phyloP scores from a whole-genome alignment of 2,329 filamentous ascomycete genomes.

The Aspergillus quadrilineatus region DNA sequence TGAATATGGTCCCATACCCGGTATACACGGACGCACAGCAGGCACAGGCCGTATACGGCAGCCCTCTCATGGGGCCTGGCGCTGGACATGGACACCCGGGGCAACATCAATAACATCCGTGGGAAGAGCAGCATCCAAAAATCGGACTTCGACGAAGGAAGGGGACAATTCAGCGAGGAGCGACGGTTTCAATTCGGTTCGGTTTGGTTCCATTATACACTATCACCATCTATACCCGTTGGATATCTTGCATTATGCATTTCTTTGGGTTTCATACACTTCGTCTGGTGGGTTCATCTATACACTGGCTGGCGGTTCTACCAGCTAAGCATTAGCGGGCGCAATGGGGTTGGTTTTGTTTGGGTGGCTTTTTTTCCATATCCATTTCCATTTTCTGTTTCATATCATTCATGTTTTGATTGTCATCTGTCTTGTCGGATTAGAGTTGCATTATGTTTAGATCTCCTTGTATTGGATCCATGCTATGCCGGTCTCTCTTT shows the following conservation, averaged over 20 bases:
- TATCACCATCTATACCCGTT: neutral
- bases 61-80: conserved; percentile 32
- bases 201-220: neutral
- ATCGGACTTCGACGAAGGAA: neutral
- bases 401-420: too few relatives aligned
- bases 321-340: conserved; percentile 41
- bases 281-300: conserved; percentile 22
- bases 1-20: conserved; percentile 35
- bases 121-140: neutral
- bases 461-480: too few relatives aligned
- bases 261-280: neutral
- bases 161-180: neutral
- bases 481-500: too few relatives aligned
- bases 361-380: conserved; percentile 32
- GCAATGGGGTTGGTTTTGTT: conserved; percentile 26
- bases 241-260: conserved; percentile 13
- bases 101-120: conserved; percentile 5
- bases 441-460: too few relatives aligned
- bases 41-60: conserved; percentile 29
- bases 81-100: conserved; percentile 16
- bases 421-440: too few relatives aligned
- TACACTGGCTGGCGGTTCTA: conserved; percentile 5
- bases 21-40: conserved; percentile 34
- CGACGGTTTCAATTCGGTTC: conserved; percentile 6
- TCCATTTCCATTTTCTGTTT: neutral